Evolutionary conservation across 129 eudicot species (phyloP).

Genomic region (Flaveria linearis): DNA sequence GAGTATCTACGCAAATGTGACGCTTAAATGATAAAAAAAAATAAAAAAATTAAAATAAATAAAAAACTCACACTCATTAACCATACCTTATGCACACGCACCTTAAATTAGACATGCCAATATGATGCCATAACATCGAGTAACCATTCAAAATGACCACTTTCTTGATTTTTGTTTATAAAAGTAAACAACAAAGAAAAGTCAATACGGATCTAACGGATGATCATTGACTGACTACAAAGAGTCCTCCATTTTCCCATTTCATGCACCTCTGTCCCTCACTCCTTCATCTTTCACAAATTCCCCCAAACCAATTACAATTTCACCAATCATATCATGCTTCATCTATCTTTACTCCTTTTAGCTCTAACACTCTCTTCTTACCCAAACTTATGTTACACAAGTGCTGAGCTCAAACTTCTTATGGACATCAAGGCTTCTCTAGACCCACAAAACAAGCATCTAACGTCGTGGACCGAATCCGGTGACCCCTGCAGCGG

Average conservation of each 20-base stretch:
- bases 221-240: slow-evolving; percentile 21
- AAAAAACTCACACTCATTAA: too few species aligned
- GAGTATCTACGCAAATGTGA: too few species aligned
- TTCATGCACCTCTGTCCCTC: slow-evolving; percentile 31
- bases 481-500: slow-evolving; percentile 84
- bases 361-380: slow-evolving; percentile 15
- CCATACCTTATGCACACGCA: too few species aligned
- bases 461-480: slow-evolving; percentile 62
- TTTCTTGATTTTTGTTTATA: too few species aligned
- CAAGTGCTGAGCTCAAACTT: slow-evolving; percentile 66
- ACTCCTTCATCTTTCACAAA: slow-evolving; percentile 7
- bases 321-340: slow-evolving; percentile 25
- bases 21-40: too few species aligned
- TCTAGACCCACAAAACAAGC: slow-evolving; percentile 77
- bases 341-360: slow-evolving; percentile 10
- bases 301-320: neutral
- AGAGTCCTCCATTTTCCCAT: slow-evolving; percentile 18
- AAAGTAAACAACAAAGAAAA: neutral
- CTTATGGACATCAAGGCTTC: slow-evolving; percentile 77
- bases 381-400: slow-evolving; percentile 18
- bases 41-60: too few species aligned
- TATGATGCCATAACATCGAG: too few species aligned
- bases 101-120: too few species aligned
- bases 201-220: slow-evolving; percentile 25
- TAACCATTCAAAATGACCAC: too few species aligned